A percentile compares a stretch with the other conserved stretches of the same genome.
Evolutionary conservation across 345 rosid species (phyloP).

Genomic region (Salix arbutifolia): DNA sequence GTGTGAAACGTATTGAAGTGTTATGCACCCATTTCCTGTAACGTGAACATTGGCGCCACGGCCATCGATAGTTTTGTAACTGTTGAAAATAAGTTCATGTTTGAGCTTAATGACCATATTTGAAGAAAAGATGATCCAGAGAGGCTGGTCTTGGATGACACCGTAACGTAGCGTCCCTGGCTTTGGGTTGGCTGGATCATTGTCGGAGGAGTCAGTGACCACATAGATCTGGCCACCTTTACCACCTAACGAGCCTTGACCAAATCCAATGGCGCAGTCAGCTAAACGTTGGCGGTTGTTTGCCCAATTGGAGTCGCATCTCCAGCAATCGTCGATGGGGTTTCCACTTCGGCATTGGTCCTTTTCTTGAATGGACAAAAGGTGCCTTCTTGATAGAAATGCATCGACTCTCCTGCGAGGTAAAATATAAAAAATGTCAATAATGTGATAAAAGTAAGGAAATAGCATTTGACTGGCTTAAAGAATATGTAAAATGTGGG

Average conservation of each 20-base stretch:
- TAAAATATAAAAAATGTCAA: background rate
- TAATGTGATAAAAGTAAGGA: background rate
- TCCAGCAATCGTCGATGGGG: constrained; percentile 89
- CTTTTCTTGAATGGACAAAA: constrained; percentile 15
- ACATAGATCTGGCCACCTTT: constrained; percentile 72
- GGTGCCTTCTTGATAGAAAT: constrained; percentile 27
- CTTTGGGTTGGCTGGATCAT: constrained; percentile 59
- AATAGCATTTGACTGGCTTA: background rate
- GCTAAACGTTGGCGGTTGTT: constrained; percentile 63
- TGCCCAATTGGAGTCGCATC: constrained; percentile 70
- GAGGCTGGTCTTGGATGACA: constrained; percentile 73
- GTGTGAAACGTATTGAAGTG: constrained; percentile 65
- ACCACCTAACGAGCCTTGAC: constrained; percentile 66
- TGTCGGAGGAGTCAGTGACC: constrained; percentile 90
- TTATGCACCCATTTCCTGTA: constrained; percentile 82
- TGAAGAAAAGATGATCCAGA: constrained; percentile 74
- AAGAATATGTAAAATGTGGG: background rate
- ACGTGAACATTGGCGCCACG: constrained; percentile 60
- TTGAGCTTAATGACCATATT: constrained; percentile 68
- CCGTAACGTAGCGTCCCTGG: constrained; percentile 94
- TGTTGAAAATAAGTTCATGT: constrained; percentile 80
- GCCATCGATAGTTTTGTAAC: constrained; percentile 89
- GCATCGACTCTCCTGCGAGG: constrained; percentile 35
- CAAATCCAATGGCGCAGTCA: constrained; percentile 85
- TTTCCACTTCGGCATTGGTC: constrained; percentile 56